Base-by-base conservation (phyloP, 495 filamentous ascomycete genomes). In the Bacidia rubella region DNA sequence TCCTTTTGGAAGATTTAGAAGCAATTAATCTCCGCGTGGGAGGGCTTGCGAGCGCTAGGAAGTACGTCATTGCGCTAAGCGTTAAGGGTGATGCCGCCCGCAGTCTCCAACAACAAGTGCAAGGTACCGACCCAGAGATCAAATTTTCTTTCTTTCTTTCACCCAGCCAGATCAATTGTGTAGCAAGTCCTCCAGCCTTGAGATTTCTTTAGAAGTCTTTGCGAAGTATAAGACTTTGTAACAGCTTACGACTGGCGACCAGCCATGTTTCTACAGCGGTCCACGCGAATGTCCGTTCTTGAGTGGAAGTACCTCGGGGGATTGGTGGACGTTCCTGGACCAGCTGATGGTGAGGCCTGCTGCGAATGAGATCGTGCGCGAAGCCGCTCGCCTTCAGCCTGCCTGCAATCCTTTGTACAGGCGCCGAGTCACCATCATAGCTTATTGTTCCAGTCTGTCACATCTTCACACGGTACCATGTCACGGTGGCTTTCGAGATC, bases 61-160 rank as follows among this genome's bases (percentile, higher is more conserved):
- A 9, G 41, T 44, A 22, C 41, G 41, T 44, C 41, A 44, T 44
- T 44, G 41, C 41, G 41, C 41, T 44, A 44, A 20, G 17, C 41
- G 41, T 9, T 44, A 44, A 44, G 41, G 41, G 7, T 44, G 41
- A 44, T 9, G 15, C 41, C 41, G 41, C 41, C 41, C 15, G 41
- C 12, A 44, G 15, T 44, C 7, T 44, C 41, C 12, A 44, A 22
- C 7, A 44, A 22, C 5, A 17, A 44, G 9, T 44, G 41, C 41
- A 44, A 44, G 41, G 41, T 44, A 44, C 41, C 41, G 17, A n/a
- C n/a, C n/a, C n/a, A n/a, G n/a, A n/a, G n/a, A n/a, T n/a, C 41
- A 44, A 35, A 35, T 35, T 35, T 35, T 35, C 29, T 15, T 35
- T 5, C 29, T 35, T 35, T 15, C 29, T 35, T 35, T 35, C 15